Evolutionary conservation across 1,284 basidiomycete genomes (phyloP), one percentile per base, ranked within the genome.

Genomic region (Boletus sp.): DNA sequence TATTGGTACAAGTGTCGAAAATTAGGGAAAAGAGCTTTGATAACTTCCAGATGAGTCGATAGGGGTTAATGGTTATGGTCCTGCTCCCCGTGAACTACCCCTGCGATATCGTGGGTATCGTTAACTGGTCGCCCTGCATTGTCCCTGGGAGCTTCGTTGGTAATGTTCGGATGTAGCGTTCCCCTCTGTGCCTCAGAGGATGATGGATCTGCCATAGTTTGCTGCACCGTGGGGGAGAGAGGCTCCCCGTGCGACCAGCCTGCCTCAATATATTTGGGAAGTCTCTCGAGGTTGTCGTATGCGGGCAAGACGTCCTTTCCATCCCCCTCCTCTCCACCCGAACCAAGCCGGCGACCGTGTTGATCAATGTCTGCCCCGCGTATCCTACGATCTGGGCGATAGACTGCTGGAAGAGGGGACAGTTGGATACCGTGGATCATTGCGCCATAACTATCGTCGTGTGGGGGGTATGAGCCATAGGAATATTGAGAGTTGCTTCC

Each of bases 301-400:
- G 80, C 78, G 11, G 81, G 82, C 35, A 83, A 73, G 0, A 64
- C 62, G 38, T 83, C 81, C 62, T 82, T 82, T 58, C 79, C 78
- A 1, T 70, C 67, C 58, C 70, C 61, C 4, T 64, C 67, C 37
- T 76, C 68, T 52, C 63, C 74, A 21, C 66, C 52, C 1, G 58
- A 56, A 14, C 61, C 67, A 7, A 67, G 58, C 27, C 79, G 68
- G 38, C 80, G 75, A n/a, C 81, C 81, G 21, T 65, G 65, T 27
- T 64, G 67, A 61, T 79, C 80, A 0, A 71, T 75, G 62, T 82
- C 80, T 0, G 66, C 64, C 1, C 75, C 76, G 43, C 65, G 71
- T 10, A 71, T 51, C 55, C 71, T 67, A 55, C 61, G 66, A 46
- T 64, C 59, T 8, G 61, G 52, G 37, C 4, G 65, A 55, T 72